These are phyloP conservation scores for Nakazawaea pomicola DNA, from an alignment of 805 yeast species.

Conservation along the genomic window DNA sequence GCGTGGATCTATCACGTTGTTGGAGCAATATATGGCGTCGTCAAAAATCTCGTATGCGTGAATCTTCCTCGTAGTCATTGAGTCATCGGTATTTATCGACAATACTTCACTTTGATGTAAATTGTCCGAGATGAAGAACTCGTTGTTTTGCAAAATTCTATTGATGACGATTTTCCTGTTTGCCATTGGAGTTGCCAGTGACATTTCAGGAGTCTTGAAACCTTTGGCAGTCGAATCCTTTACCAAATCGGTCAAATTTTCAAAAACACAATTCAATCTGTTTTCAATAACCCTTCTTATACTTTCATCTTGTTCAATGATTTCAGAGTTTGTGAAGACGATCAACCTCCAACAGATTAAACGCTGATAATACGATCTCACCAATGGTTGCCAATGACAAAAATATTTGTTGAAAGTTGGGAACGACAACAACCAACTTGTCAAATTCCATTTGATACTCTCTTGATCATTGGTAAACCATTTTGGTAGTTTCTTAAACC, in stretches of 20 bases:
- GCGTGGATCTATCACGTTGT: constrained; percentile 2
- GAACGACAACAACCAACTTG: constrained; percentile 49
- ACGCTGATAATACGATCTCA: constrained; percentile 63
- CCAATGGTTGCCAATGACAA: constrained; percentile 77
- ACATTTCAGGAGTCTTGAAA: constrained; percentile 11
- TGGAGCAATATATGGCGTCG: constrained; percentile 50
- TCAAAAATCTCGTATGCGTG: constrained; percentile 64
- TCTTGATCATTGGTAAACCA: constrained; percentile 39
- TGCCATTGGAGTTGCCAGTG: constrained; percentile 31
- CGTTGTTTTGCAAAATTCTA: constrained; percentile 22
- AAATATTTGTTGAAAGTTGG: constrained; percentile 52
- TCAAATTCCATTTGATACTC: constrained; percentile 43
- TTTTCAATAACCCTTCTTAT: constrained; percentile 21
- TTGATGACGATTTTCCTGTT: constrained; percentile 45
- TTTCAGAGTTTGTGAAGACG: constrained; percentile 26
- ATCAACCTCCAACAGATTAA: constrained; percentile 60
- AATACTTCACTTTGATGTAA: constrained; percentile 8
- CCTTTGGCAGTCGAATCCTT: background rate
- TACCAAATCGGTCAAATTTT: constrained; percentile 14
- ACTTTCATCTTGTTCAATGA: constrained; percentile 8
- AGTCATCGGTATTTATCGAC: constrained; percentile 10
- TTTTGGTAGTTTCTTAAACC: constrained; percentile 11
- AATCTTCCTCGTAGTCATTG: constrained; percentile 39
- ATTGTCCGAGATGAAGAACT: constrained; percentile 16
- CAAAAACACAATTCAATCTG: constrained; percentile 27